Evolutionary conservation across 2,329 filamentous ascomycete genomes (phyloP), one percentile per base, ranked within the genome.

Genomic region (Xylariaceae sp.): DNA sequence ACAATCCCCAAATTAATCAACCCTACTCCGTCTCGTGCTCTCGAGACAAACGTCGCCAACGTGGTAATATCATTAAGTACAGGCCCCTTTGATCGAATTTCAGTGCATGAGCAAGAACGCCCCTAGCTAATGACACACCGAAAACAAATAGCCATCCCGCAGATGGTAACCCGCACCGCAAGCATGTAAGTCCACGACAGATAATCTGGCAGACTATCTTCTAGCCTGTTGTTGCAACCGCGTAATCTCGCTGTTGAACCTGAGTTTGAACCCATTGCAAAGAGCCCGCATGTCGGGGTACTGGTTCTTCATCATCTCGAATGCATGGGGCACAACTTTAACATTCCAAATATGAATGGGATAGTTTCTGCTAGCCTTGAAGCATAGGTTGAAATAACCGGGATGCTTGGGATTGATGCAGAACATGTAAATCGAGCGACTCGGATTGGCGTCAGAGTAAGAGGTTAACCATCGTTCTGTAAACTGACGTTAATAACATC

Each of bases 241-340:
- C 57, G 78, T 77, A 69, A 91, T 76, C 69, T 84, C 80, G 60
- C 76, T 81, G 65, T 81, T 79, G 67, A 81, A 91, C 52, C 91
- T 78, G 67, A 92, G 73, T 79, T 97, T 97, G 79, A 97, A 97
- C 4, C 92, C 94, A 73, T 99, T 99, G 78, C 92, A 96, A 60
- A 99, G 76, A 47, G 91, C 90, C 63, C 87, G 82, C 88, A 97
- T 96, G 66, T 97, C 91, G 0, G 94, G 92, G 69, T 99, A 99
- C 50, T 87, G 83, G 62, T 88, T 88, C 62, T 88, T 88, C 73
- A 91, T 85, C 65, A 99, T 80, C 75, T 97, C 91, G 68, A 92
- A 99, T 4, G 89, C 94, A 65, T 95, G 88, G 2, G 94, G 94
- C 19, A 97, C 88, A 39, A 96, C 86, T 64, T 94, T 91, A 60